Conservation (phyloP, 345 rosid genomes). For the Acer negundo region DNA sequence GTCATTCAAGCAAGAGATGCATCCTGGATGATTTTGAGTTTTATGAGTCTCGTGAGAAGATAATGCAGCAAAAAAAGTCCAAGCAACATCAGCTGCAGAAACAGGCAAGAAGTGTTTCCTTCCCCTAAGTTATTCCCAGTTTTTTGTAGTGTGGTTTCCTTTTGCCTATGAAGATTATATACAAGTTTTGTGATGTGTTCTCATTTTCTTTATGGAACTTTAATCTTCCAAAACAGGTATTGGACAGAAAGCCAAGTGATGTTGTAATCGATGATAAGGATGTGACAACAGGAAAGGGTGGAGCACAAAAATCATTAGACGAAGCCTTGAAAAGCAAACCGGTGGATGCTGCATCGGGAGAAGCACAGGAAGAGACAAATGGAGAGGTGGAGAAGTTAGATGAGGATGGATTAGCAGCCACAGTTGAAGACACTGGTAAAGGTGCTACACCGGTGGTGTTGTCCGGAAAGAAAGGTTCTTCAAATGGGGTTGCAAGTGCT, state of each 20-base stretch:
- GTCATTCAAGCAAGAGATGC: constrained; percentile 48
- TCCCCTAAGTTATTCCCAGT: neutral
- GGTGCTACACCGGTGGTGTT: constrained; percentile 13
- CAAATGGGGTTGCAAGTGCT: constrained; percentile 43
- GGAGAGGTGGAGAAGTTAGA: constrained; percentile 31
- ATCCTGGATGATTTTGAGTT: constrained; percentile 65
- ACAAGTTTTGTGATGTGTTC: neutral
- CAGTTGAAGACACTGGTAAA: constrained; percentile 17
- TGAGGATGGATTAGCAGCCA: constrained; percentile 24
- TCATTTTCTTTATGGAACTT: neutral
- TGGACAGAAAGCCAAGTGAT: constrained; percentile 25
- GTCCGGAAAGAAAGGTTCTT: constrained; percentile 20
- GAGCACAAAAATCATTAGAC: constrained; percentile 19
- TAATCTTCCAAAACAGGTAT: constrained; percentile 24
- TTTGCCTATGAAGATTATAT: neutral
- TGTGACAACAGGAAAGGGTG: constrained; percentile 16
- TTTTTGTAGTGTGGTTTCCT: neutral
- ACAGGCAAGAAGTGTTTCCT: constrained; percentile 39
- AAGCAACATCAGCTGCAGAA: constrained; percentile 51
- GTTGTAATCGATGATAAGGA: constrained; percentile 2
- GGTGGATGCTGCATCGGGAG: neutral
- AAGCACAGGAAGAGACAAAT: constrained; percentile 20
- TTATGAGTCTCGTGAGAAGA: constrained; percentile 52
- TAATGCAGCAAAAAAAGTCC: constrained; percentile 48
- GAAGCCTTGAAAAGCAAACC: constrained; percentile 15